Evolutionary conservation across 371 early-diverging fungal genomes (phyloP).

Genomic region (Coemansia sp.): DNA sequence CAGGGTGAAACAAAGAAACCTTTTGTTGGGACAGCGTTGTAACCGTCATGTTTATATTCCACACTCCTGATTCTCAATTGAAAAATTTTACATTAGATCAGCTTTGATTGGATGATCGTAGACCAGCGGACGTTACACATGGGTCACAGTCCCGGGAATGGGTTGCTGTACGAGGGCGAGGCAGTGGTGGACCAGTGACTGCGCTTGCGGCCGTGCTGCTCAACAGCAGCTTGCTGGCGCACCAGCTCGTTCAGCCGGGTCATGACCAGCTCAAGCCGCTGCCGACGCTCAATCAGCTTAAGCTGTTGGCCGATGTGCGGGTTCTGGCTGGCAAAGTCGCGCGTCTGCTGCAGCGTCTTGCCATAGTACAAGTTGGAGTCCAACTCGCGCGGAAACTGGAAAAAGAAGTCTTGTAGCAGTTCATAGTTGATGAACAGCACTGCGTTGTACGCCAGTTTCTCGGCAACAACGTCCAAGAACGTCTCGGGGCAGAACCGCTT

Average conservation of each 20-base stretch:
- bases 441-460: constrained; percentile 89
- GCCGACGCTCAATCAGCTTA: constrained; percentile 78
- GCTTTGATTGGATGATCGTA: constrained; percentile 5
- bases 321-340: constrained; percentile 89
- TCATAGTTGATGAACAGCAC: constrained; percentile 97
- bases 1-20: not conserved
- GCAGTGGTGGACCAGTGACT: not conserved
- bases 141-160: constrained; percentile 17
- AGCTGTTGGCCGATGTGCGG: constrained; percentile 80
- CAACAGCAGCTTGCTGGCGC: constrained; percentile 29
- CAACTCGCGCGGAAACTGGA: constrained; percentile 92
- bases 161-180: constrained; percentile 17
- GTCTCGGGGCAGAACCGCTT: constrained; percentile 92
- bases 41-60: not conserved
- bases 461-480: constrained; percentile 84
- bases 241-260: constrained; percentile 43
- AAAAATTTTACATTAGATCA: constrained; percentile 12
- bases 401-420: constrained; percentile 94
- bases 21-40: not conserved
- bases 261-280: constrained; percentile 83
- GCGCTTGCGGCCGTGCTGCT: constrained; percentile 14
- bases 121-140: not conserved
- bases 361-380: constrained; percentile 80
- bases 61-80: not conserved
- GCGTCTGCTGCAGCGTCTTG: constrained; percentile 67